Conservation (phyloP, 2,329 filamentous ascomycete genomes). For the Aureobasidium sp. region DNA sequence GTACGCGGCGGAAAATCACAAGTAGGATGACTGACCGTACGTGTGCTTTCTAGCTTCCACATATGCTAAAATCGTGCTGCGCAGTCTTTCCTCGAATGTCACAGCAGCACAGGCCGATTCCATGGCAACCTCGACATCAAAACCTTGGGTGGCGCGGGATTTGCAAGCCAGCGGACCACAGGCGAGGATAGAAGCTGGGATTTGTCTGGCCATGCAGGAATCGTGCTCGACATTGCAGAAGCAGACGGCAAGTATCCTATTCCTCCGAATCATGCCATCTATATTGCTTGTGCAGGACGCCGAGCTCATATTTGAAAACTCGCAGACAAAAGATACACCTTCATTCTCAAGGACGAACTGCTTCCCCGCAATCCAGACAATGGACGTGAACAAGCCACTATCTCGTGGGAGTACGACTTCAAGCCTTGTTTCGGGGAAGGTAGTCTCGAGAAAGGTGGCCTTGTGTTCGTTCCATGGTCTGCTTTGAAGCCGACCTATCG, state of each 20-base stretch:
- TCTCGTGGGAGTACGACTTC: slow-evolving; percentile 71
- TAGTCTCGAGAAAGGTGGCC: slow-evolving; percentile 20
- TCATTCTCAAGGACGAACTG: slow-evolving; percentile 65
- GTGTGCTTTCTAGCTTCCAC: neutral
- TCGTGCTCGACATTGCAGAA: slow-evolving; percentile 45
- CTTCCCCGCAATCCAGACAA: slow-evolving; percentile 47
- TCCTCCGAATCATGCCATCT: neutral
- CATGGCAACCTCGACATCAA: slow-evolving; percentile 62
- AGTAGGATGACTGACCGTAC: slow-evolving; percentile 22
- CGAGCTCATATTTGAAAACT: neutral
- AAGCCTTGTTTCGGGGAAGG: slow-evolving; percentile 13
- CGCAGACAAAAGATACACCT: slow-evolving; percentile 54
- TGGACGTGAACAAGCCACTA: slow-evolving; percentile 60
- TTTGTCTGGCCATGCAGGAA: slow-evolving; percentile 52
- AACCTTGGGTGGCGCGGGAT: slow-evolving; percentile 70
- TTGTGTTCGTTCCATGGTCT: slow-evolving; percentile 53
- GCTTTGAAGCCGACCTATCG: slow-evolving; percentile 65
- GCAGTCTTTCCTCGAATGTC: slow-evolving; percentile 41
- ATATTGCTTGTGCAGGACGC: neutral
- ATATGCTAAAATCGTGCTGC: slow-evolving; percentile 1
- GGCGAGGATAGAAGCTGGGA: slow-evolving; percentile 52
- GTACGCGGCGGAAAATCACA: slow-evolving; percentile 66
- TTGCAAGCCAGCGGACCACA: slow-evolving; percentile 66
- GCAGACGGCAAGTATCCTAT: slow-evolving; percentile 39
- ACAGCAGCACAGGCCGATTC: slow-evolving; percentile 43